Conservation (phyloP, 2,329 filamentous ascomycete genomes). For the Davidsoniella australis region DNA sequence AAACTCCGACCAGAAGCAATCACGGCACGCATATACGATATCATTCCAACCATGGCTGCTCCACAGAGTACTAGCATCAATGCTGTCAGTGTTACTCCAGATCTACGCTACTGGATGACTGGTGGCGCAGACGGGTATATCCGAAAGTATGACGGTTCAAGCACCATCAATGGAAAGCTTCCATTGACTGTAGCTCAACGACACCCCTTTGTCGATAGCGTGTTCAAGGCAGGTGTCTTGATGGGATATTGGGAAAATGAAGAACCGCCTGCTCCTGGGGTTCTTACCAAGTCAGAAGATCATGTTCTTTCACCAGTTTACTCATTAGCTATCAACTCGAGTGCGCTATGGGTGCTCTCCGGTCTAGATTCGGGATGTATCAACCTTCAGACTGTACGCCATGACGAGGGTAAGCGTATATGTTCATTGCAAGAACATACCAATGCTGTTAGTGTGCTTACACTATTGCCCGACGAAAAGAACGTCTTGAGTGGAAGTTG, state of each 20-base stretch:
- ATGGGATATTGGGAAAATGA: slow-evolving; percentile 99
- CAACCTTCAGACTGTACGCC: slow-evolving; percentile 80
- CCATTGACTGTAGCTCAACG: slow-evolving; percentile 86
- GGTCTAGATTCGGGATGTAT: slow-evolving; percentile 83
- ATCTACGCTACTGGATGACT: slow-evolving; percentile 88
- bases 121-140: slow-evolving; percentile 93
- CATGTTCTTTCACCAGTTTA: slow-evolving; percentile 74
- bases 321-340: slow-evolving; percentile 76
- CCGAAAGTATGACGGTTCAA: slow-evolving; percentile 87
- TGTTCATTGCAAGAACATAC: slow-evolving; percentile 65
- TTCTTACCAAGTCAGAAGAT: slow-evolving; percentile 34
- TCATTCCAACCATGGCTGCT: slow-evolving; percentile 90
- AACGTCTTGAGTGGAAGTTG: slow-evolving; percentile 84
- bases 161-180: slow-evolving; percentile 87
- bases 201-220: slow-evolving; percentile 93
- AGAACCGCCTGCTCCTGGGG: slow-evolving; percentile 37
- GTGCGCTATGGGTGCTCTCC: slow-evolving; percentile 80
- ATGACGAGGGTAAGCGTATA: slow-evolving; percentile 87
- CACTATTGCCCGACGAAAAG: slow-evolving; percentile 66
- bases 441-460: slow-evolving; percentile 79
- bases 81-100: slow-evolving; percentile 75
- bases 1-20: slow-evolving; percentile 62
- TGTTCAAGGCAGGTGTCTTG: slow-evolving; percentile 83
- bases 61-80: slow-evolving; percentile 95
- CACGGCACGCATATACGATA: slow-evolving; percentile 71